Conservation (phyloP, 1,139 yeast species). For the Geotrichum klebahnii region DNA sequence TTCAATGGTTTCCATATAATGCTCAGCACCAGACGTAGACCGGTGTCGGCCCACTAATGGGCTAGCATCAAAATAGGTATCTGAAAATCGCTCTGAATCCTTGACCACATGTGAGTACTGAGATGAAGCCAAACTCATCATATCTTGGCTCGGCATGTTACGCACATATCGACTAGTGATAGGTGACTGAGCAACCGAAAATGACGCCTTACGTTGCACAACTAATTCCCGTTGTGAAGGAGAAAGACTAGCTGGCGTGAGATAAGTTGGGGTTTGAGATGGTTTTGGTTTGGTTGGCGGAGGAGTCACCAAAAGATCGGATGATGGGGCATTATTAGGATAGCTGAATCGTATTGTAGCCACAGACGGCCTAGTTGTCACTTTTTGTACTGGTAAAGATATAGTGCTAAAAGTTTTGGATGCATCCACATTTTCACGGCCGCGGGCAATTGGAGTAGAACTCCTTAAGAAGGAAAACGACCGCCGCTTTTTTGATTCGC, state of each 20-base stretch:
- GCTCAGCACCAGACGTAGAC: not conserved
- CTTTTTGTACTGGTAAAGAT: slow-evolving; percentile 2
- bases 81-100: slow-evolving; percentile 9
- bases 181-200: slow-evolving; percentile 1
- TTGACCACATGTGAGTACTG: slow-evolving; percentile 5
- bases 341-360: not conserved
- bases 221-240: not conserved
- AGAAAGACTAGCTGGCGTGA: not conserved
- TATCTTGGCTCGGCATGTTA: not conserved
- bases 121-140: slow-evolving; percentile 1
- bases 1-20: not conserved
- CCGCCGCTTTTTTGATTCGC: slow-evolving; percentile 9
- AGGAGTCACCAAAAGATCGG: no score
- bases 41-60: not conserved
- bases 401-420: not conserved
- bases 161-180: not conserved
- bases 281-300: not conserved
- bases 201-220: slow-evolving; percentile 1
- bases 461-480: slow-evolving; percentile 12
- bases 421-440: not conserved
- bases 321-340: not conserved
- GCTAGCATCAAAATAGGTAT: not conserved
- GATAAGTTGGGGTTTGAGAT: not conserved
- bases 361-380: slow-evolving; percentile 1
- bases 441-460: not conserved